Conservation (phyloP, 352 stramenopile genomes). For the Labyrinthula sp. region DNA sequence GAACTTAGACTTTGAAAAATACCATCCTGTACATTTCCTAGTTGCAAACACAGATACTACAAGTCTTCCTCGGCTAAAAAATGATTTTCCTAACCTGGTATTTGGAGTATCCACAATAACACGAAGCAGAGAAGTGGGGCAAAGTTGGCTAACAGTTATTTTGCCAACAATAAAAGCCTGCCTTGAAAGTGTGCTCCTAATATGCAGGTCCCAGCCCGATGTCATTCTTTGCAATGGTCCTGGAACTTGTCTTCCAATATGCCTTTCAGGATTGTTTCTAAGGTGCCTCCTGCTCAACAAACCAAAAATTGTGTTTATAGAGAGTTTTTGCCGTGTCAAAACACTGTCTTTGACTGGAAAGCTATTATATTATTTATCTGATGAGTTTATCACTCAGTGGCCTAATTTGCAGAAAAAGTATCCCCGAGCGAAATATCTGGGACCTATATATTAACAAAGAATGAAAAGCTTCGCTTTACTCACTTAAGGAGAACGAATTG, state of each 20-base stretch:
- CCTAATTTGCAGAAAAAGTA: slow-evolving; percentile 56
- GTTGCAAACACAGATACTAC: slow-evolving; percentile 69
- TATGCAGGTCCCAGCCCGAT: slow-evolving; percentile 49
- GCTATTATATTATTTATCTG: slow-evolving; percentile 60
- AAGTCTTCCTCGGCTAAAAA: slow-evolving; percentile 40
- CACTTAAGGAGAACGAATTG: no score
- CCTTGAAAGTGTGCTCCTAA: slow-evolving; percentile 46
- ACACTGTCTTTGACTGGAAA: slow-evolving; percentile 72
- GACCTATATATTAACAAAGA: slow-evolving; percentile 57
- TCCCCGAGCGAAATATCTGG: slow-evolving; percentile 54
- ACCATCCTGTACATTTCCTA: slow-evolving; percentile 61
- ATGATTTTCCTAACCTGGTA: slow-evolving; percentile 33
- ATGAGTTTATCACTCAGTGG: slow-evolving; percentile 83
- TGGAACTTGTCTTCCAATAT: slow-evolving; percentile 71
- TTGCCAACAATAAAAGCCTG: slow-evolving; percentile 59
- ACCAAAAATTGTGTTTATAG: slow-evolving; percentile 68
- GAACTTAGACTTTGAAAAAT: slow-evolving; percentile 47
- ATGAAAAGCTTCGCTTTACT: no score
- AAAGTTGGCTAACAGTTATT: slow-evolving; percentile 65
- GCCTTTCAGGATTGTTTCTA: slow-evolving; percentile 52
- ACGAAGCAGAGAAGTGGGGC: slow-evolving; percentile 70
- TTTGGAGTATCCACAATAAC: slow-evolving; percentile 53
- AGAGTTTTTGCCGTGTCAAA: slow-evolving; percentile 72
- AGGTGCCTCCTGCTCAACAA: slow-evolving; percentile 49
- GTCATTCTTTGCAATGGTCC: slow-evolving; percentile 78